Evolutionary conservation across 2,329 filamentous ascomycete genomes (phyloP), one percentile per base, ranked within the genome.

Genomic region (Pestalotiopsis fici): DNA sequence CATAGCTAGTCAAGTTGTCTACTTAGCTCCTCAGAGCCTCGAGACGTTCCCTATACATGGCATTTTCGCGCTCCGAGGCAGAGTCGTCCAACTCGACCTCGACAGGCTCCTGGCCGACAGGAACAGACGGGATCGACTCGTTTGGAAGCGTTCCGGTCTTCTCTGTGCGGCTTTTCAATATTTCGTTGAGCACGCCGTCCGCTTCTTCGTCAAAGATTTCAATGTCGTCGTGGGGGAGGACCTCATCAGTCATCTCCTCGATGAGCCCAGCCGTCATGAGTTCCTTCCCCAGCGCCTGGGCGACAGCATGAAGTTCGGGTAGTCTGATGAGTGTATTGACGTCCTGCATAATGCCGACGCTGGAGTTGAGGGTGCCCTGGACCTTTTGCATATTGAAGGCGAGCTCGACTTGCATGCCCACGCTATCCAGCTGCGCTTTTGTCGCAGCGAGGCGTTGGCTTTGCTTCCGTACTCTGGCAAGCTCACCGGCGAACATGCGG

Each of bases 331-430:
- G 85, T 18, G 86, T 88, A 79, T 98, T 98, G 68, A 99, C 94
- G 78, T 98, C 94, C 81, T 95, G 95, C 96, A 99, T 98, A 73
- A 99, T 95, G 57, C 93, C 92, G 9, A 95, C 95, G 73, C 91
- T 93, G 55, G 92, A 91, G 72, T 89, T 88, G 76, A 99, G 94
- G 75, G 91, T 94, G 59, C 95, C 95, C 81, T 98, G 95, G 71
- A 99, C 98, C 85, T 97, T 97, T 73, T 94, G 91, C 74, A 98
- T 91, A 1, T 94, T 93, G 80, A 98, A 98, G 1, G 96, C 95
- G 83, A 98, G 95, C 76, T 95, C 94, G 76, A 99, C 95, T 82
- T 98, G 96, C 94, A 98, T 97, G 80, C 95, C 91, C 56, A 99
- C 95, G 72, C 92, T 95, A 77, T 91, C 90, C 60, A 99, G 88